Evolutionary conservation across 2,329 filamentous ascomycete genomes (phyloP), one percentile per base, ranked within the genome.

Genomic region (Aspergillus floridensis): DNA sequence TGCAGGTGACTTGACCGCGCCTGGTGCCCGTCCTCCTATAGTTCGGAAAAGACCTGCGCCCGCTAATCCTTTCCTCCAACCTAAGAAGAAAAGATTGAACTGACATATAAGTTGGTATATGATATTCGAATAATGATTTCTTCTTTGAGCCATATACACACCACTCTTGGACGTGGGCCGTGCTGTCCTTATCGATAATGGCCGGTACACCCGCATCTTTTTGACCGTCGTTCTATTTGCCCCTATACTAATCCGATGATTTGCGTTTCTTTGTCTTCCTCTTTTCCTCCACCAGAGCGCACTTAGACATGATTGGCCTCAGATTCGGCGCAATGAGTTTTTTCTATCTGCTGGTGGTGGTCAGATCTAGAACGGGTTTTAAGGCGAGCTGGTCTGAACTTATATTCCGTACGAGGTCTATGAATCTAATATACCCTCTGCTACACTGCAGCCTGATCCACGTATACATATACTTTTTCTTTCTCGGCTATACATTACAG

Each of bases 1-100:
- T 19, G 38, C 38, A 19, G 38, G 14, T 19, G 38, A n/a, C n/a
- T 19, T 5, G 24, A 44, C 38, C 16, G 38, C 38, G 6, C 5
- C 38, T 19, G 38, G 54, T 5, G 55, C 65, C n/a, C 71, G 68
- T 24, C 63, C 63, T 6, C 59, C 60, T 35, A 46, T 68, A 2
- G 61, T 71, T 38, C 69, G 70, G 29, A 74, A 73, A 60, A 63
- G 72, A 48, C 68, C 71, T 5, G 61, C 67, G 21, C 70, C 71
- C 38, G 38, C 38, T 5, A 73, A 66, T 57, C 61, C 71, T 3
- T 72, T 75, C 54, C 70, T 74, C 35, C 70, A 66, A 44, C 70
- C 72, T 2, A 75, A 73, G 59, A 70, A 67, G 35, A 69, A 63
- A 47, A 70, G 64, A 22, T 47, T 67, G 14, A 60, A 59, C n/a